Base-by-base conservation (phyloP, 495 filamentous ascomycete species). In the Penicillium roqueforti region DNA sequence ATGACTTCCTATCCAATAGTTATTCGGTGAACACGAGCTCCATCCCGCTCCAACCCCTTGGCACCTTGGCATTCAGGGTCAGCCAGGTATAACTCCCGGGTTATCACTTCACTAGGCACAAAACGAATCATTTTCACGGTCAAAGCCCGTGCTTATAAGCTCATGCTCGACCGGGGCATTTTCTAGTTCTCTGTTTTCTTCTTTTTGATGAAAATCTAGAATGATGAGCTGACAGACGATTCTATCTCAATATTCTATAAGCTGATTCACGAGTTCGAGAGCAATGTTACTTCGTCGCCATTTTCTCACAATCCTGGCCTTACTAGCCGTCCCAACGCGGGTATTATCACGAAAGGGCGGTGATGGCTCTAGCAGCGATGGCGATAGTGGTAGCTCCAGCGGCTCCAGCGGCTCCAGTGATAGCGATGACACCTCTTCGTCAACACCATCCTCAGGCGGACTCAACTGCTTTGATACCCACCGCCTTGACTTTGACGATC, bases 11-110 rank as follows among this genome's bases (percentile, higher is more conserved):
- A 9, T 6, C 45, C 45, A 47, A 47, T 47, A 10, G 31, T 31
- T 16, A n/a, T 34, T 9, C 5, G 10, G 9, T 11, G 4, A 51
- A 51, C n/a, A 51, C 47, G 47, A 51, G 47, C 23, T 1, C 20
- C 8, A 37, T 41, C 37, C 37, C 47, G 36, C 16, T 51, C 20
- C 5, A 20, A 9, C 25, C 23, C 16, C 37, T 51, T 51, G 37
- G 37, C 47, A 40, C 37, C 47, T 51, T 51, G 47, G 47, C 47
- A 14, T 41, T 32, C 47, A 51, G 47, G 47, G 47, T 31, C 10
- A 16, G 36, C 23, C n/a, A 40, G 23, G 14, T 50, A 50, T 39
- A 39, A 18, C 31, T 14, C 34, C 36, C 36, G 23, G 29, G 34
- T 13, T 19, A 38, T 39, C 19, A 18, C 31, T 39, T 25, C 23